phyloP scores from a whole-genome alignment of 176 grass and related monocot genomes.

The Musa acuminata region DNA sequence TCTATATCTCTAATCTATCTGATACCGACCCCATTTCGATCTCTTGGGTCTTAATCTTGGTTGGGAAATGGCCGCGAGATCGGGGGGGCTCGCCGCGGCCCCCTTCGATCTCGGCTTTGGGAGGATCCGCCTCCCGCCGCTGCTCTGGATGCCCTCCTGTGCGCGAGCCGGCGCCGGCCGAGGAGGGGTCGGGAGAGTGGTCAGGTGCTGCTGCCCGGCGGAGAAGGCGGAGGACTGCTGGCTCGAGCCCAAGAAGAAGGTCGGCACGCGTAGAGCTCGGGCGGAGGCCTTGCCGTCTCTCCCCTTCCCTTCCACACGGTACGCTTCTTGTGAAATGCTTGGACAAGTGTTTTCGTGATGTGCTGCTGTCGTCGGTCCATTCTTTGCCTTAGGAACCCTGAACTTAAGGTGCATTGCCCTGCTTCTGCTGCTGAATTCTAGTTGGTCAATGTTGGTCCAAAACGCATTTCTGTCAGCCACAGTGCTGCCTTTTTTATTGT shows the following conservation, averaged over 20 bases:
- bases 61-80: constrained; percentile 44
- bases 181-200: constrained; percentile 1
- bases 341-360: neutral
- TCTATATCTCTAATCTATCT: no score
- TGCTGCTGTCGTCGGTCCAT: neutral
- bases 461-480: no score
- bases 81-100: constrained; percentile 39
- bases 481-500: no score
- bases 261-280: constrained; percentile 23
- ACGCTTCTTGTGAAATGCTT: neutral
- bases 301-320: constrained; percentile 29
- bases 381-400: no score
- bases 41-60: no score
- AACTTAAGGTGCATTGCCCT: no score
- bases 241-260: constrained; percentile 35
- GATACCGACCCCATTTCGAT: no score
- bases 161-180: constrained; percentile 2
- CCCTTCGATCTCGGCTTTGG: constrained; percentile 38
- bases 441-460: no score
- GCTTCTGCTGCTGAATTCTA: no score
- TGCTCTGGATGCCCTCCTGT: constrained; percentile 2
- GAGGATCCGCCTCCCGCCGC: constrained; percentile 5
- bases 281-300: constrained; percentile 30
- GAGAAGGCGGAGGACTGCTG: constrained; percentile 41
- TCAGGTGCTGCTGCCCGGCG: constrained; percentile 35